phyloP scores from a whole-genome alignment of 768 basidiomycete genomes.

The Strobilomyces echinocephalus region DNA sequence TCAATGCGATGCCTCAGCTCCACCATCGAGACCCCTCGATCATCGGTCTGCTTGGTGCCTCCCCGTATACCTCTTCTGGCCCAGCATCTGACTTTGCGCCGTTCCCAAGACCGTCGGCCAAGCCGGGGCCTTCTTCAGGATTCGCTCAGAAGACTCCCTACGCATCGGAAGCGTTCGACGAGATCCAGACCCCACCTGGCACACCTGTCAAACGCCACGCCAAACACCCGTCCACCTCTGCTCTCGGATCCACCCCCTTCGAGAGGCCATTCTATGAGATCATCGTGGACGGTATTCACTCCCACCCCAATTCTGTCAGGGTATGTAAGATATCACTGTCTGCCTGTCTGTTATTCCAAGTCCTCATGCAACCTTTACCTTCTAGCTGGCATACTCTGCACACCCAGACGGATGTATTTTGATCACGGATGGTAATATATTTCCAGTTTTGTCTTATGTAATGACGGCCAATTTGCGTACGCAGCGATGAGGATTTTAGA shows the following conservation, averaged over 20 bases:
- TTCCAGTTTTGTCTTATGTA: not conserved
- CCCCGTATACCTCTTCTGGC: constrained; percentile 51
- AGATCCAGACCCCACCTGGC: constrained; percentile 51
- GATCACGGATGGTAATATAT: constrained; percentile 75
- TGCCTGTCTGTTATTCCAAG: not conserved
- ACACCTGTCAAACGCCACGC: constrained; percentile 36
- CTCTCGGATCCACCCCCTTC: constrained; percentile 44
- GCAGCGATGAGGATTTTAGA: constrained; percentile 84
- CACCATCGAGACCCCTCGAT: constrained; percentile 91
- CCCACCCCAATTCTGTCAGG: constrained; percentile 84
- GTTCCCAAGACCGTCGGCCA: constrained; percentile 15
- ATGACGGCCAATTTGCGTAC: constrained; percentile 1
- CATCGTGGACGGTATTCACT: constrained; percentile 89
- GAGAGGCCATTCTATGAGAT: constrained; percentile 80
- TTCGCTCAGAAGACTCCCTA: constrained; percentile 18
- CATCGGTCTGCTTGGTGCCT: constrained; percentile 80
- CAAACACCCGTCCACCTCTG: constrained; percentile 35
- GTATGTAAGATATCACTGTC: constrained; percentile 40
- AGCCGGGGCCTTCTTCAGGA: constrained; percentile 6
- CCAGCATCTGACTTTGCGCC: constrained; percentile 32
- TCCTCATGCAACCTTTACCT: not conserved
- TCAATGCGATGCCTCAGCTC: constrained; percentile 89
- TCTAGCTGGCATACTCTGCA: constrained; percentile 75
- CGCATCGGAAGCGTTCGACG: constrained; percentile 62
- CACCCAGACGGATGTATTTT: constrained; percentile 84